These are phyloP conservation scores for Mycena galericulata DNA, from an alignment of 768 basidiomycete genomes.

Conservation along the genomic window DNA sequence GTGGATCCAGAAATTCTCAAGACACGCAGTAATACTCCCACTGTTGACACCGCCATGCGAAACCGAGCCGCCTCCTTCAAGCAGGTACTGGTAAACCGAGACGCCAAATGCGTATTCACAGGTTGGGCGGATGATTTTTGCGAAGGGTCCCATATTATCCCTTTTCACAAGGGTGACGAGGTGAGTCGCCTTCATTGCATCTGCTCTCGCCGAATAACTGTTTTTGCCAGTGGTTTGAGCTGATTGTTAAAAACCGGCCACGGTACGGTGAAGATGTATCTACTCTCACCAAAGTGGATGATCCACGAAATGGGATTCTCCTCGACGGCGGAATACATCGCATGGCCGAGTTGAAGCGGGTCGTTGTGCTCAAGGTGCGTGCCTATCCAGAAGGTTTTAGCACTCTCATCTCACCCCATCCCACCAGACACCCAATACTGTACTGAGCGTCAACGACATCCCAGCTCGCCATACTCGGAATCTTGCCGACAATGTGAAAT, in stretches of 20 bases:
- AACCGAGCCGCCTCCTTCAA: not conserved
- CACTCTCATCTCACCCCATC: slow-evolving; percentile 1
- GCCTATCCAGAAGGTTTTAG: slow-evolving; percentile 3
- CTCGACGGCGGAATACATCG: not conserved
- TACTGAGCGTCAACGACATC: slow-evolving; percentile 20
- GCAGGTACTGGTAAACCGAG: slow-evolving; percentile 1
- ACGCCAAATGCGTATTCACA: slow-evolving; percentile 22
- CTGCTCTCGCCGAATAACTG: not conserved
- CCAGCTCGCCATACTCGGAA: slow-evolving; percentile 14
- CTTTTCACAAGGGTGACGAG: slow-evolving; percentile 19
- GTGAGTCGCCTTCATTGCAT: slow-evolving; percentile 2
- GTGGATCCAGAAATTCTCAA: slow-evolving; percentile 23
- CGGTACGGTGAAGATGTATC: slow-evolving; percentile 8
- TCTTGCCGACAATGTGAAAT: slow-evolving; percentile 8
- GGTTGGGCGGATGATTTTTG: not conserved
- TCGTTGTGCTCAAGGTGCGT: slow-evolving; percentile 12
- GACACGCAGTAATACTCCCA: slow-evolving; percentile 8
- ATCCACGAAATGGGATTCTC: slow-evolving; percentile 18
- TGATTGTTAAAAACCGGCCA: slow-evolving; percentile 22
- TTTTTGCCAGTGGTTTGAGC: slow-evolving; percentile 22
- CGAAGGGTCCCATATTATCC: slow-evolving; percentile 25
- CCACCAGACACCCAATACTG: slow-evolving; percentile 23
- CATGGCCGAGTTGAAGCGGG: slow-evolving; percentile 11
- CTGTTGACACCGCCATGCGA: not conserved
- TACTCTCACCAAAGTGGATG: slow-evolving; percentile 16